Conservation (phyloP, 179 eudicot genomes). For the Beta macrorhiza region DNA sequence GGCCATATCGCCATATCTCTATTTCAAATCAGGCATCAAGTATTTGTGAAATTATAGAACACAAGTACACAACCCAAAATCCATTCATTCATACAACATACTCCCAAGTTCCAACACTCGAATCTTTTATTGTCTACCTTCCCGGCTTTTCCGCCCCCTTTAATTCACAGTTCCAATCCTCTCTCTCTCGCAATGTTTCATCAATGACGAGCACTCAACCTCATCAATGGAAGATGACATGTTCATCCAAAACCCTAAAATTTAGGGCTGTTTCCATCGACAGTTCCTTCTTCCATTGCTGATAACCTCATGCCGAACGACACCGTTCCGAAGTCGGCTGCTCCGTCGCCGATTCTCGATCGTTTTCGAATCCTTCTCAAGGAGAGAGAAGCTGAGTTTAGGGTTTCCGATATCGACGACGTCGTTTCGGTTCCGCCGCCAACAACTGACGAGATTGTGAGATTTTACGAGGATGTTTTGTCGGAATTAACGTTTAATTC, state of each 20-base stretch:
- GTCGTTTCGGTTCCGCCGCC: constrained; percentile 33
- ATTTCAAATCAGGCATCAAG: no score
- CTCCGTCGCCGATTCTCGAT: constrained; percentile 56
- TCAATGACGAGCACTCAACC: constrained; percentile 24
- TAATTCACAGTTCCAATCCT: not conserved
- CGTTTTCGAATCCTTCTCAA: constrained; percentile 58
- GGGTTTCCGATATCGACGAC: constrained; percentile 32
- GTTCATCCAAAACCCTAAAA: constrained; percentile 26
- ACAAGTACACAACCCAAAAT: no score
- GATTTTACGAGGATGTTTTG: constrained; percentile 56
- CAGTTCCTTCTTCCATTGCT: not conserved
- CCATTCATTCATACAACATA: no score
- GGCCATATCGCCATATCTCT: no score
- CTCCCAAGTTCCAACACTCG: no score
- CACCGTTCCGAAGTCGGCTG: constrained; percentile 33
- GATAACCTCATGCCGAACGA: constrained; percentile 36
- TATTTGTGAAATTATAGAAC: no score
- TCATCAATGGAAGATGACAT: constrained; percentile 16
- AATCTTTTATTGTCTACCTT: not conserved
- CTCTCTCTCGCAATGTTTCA: not conserved
- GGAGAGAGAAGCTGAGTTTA: constrained; percentile 47
- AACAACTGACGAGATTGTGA: constrained; percentile 52
- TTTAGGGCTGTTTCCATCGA: constrained; percentile 18
- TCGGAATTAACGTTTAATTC: constrained; percentile 80
- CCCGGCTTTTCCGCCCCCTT: not conserved